These are phyloP conservation scores for Pleurozium schreberi DNA, from an alignment of 225 moss, liverwort and hornwort species.

Conservation along the genomic window DNA sequence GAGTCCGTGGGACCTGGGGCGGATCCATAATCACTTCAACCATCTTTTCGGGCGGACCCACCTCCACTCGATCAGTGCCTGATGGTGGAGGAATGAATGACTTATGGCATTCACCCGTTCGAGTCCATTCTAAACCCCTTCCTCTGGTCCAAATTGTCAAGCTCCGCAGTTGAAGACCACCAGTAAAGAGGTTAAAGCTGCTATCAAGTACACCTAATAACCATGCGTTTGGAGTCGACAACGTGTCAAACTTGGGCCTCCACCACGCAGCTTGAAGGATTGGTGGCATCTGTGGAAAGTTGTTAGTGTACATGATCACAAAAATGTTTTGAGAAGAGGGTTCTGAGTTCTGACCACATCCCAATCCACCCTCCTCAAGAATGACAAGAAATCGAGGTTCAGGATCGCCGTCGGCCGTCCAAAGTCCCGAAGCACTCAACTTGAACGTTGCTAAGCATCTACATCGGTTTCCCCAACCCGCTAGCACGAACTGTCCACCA, in stretches of 20 bases:
- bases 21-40: rapidly evolving
- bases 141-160: background rate
- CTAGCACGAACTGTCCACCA: background rate
- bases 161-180: background rate
- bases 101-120: background rate
- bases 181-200: background rate
- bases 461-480: background rate
- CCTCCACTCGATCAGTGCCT: background rate
- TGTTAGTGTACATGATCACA: background rate
- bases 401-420: background rate
- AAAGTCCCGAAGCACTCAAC: background rate
- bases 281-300: background rate
- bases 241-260: background rate
- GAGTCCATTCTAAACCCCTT: background rate
- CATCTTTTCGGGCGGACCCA: background rate
- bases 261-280: background rate
- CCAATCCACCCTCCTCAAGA: background rate
- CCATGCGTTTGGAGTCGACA: rapidly evolving
- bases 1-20: rapidly evolving
- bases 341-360: background rate
- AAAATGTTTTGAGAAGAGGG: background rate
- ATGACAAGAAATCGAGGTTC: background rate
- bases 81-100: background rate
- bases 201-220: rapidly evolving
- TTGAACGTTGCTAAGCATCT: background rate